Percentiles rank a stretch among this genome's conserved stretches.
Conservation (phyloP, 805 yeast genomes). For the Candida hungchunana region DNA sequence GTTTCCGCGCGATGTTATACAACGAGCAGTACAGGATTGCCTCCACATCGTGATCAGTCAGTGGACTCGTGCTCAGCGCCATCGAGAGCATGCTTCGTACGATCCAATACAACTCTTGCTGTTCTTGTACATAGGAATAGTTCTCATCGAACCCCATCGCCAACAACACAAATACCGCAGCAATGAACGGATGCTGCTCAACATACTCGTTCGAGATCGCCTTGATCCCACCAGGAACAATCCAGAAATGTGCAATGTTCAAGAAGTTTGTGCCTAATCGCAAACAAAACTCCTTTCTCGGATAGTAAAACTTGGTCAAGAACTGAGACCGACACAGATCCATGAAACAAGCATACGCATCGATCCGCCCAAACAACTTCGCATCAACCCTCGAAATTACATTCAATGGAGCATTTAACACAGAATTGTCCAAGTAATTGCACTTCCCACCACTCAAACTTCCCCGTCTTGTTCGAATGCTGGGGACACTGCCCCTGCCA, state of each 20-base stretch:
- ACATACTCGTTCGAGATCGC: slow-evolving; percentile 44
- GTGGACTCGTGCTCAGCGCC: slow-evolving; percentile 45
- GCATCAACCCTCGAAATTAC: slow-evolving; percentile 36
- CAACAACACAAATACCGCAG: slow-evolving; percentile 42
- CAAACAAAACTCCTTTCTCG: slow-evolving; percentile 40
- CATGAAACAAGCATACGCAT: slow-evolving; percentile 29
- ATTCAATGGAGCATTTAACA: slow-evolving; percentile 33
- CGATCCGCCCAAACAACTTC: slow-evolving; percentile 32
- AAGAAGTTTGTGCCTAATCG: slow-evolving; percentile 44
- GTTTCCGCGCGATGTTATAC: slow-evolving; percentile 51
- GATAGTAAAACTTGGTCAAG: slow-evolving; percentile 37
- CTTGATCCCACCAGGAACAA: slow-evolving; percentile 57
- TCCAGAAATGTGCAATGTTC: slow-evolving; percentile 54
- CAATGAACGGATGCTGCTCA: slow-evolving; percentile 46
- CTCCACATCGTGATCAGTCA: slow-evolving; percentile 57
- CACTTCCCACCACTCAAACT: slow-evolving; percentile 17
- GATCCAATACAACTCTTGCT: slow-evolving; percentile 41
- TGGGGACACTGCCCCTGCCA: background rate
- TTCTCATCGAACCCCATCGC: slow-evolving; percentile 56
- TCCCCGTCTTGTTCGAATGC: too few relatives aligned
- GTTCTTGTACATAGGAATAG: slow-evolving; percentile 44
- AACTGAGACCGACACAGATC: slow-evolving; percentile 39
- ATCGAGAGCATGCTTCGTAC: slow-evolving; percentile 47
- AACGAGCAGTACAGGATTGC: slow-evolving; percentile 51
- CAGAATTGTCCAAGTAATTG: slow-evolving; percentile 25